These are phyloP conservation scores for Ambrosiella cleistominuta DNA, from an alignment of 2,329 filamentous ascomycete genomes.

Conservation along the genomic window DNA sequence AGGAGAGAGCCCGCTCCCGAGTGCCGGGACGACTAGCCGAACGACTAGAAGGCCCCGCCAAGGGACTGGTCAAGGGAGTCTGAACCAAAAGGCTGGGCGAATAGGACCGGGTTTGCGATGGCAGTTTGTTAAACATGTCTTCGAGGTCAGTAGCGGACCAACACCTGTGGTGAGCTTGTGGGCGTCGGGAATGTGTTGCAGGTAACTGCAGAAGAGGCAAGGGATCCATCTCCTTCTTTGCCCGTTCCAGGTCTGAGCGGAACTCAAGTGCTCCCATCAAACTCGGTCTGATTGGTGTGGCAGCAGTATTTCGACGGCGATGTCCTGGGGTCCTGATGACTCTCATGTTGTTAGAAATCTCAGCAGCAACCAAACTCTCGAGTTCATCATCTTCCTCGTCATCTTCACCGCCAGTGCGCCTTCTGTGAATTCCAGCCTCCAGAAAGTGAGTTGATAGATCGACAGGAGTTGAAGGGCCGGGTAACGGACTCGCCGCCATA, in stretches of 20 bases:
- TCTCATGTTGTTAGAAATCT: slow-evolving; percentile 87
- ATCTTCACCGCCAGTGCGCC: slow-evolving; percentile 20
- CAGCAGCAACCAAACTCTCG: slow-evolving; percentile 52
- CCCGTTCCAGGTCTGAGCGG: slow-evolving; percentile 68
- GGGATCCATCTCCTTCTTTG: slow-evolving; percentile 39
- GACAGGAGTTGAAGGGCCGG: not conserved
- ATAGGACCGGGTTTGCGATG: not conserved
- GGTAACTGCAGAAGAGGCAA: slow-evolving; percentile 16
- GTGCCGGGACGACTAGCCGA: not conserved
- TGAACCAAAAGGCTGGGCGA: slow-evolving; percentile 2
- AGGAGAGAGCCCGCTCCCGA: slow-evolving; percentile 28
- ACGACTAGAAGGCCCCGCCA: not conserved
- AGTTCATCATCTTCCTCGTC: slow-evolving; percentile 33
- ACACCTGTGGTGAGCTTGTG: slow-evolving; percentile 1
- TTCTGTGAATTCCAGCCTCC: slow-evolving; percentile 23
- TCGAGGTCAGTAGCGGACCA: slow-evolving; percentile 9
- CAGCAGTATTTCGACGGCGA: slow-evolving; percentile 43
- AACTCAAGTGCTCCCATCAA: slow-evolving; percentile 89
- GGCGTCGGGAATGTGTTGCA: not conserved
- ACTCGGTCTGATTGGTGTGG: slow-evolving; percentile 80
- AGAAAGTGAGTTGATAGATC: slow-evolving; percentile 18
- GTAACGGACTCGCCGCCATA: not conserved
- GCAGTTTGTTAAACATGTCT: slow-evolving; percentile 2
- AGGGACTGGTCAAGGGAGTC: not conserved
- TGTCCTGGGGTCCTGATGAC: slow-evolving; percentile 50